Conservation (phyloP, 139 green algal species). For the Micractinium sp. region DNA sequence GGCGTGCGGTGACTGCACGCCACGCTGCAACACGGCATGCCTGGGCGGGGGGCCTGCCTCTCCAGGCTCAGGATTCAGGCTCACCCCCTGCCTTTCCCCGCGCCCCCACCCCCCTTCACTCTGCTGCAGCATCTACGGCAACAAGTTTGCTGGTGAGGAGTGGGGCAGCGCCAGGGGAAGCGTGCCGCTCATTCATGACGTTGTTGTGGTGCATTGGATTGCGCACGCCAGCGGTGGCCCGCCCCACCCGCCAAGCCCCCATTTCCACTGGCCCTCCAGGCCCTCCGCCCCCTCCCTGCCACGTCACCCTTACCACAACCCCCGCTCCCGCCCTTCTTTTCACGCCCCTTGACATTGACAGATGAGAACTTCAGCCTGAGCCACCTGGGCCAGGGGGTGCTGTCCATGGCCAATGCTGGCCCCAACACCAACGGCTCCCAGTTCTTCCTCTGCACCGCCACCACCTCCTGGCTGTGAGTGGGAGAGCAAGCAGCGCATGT, state of each 20-base stretch:
- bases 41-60: no score
- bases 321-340: background rate
- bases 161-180: background rate
- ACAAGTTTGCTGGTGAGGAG: constrained; percentile 78
- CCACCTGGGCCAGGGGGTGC: constrained; percentile 65
- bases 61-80: no score
- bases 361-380: constrained; percentile 58
- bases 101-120: no score
- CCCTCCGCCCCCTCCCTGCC: no score
- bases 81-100: no score
- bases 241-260: no score
- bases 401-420: constrained; percentile 88
- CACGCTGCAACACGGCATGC: no score
- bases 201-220: no score
- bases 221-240: no score
- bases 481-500: background rate
- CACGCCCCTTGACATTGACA: background rate
- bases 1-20: background rate
- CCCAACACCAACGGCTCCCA: constrained; percentile 84
- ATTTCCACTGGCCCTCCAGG: no score
- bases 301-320: background rate
- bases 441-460: constrained; percentile 83
- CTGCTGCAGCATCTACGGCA: constrained; percentile 73
- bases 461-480: constrained; percentile 75
- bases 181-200: no score